A percentile compares a stretch with the other conserved stretches of the same genome.
phyloP scores from a whole-genome alignment of 1,284 basidiomycete genomes.

The Tranzscheliella williamsii region DNA sequence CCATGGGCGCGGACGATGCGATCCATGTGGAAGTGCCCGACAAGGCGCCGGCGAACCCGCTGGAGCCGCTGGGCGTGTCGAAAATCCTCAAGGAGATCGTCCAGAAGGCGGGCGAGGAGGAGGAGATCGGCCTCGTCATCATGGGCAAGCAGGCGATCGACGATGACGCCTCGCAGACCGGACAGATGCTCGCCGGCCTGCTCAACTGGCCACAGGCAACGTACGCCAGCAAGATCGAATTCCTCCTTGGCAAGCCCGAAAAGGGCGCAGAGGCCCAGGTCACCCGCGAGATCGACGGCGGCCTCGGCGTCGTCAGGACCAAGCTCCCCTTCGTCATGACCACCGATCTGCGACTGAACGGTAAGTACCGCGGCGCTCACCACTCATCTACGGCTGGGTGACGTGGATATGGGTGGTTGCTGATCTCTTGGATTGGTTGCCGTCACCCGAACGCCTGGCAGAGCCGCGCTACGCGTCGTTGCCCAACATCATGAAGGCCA shows the following conservation, averaged over 20 bases:
- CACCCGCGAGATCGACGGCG: constrained; percentile 92
- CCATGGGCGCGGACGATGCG: constrained; percentile 94
- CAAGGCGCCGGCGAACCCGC: constrained; percentile 65
- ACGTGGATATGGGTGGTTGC: too few species aligned
- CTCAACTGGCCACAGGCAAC: constrained; percentile 92
- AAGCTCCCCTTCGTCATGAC: constrained; percentile 85
- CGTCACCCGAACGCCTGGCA: too few species aligned
- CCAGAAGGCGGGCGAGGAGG: constrained; percentile 68
- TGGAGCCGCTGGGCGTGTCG: constrained; percentile 85
- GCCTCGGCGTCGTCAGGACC: constrained; percentile 80
- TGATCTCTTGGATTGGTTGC: too few species aligned
- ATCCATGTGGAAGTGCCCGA: constrained; percentile 85
- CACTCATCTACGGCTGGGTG: too few species aligned
- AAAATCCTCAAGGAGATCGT: constrained; percentile 80
- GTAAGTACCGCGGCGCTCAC: constrained; percentile 19
- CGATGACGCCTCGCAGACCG: constrained; percentile 94
- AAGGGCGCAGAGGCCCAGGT: constrained; percentile 74
- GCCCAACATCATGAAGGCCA: constrained; percentile 69
- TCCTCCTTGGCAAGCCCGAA: constrained; percentile 66
- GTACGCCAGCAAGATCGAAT: constrained; percentile 86
- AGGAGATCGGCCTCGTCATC: constrained; percentile 80
- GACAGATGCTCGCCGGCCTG: constrained; percentile 94
- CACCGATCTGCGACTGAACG: constrained; percentile 75
- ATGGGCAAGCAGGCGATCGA: constrained; percentile 99
- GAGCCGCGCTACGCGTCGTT: constrained; percentile 60